Evolutionary conservation across 1,139 yeast species (phyloP).

Genomic region (Hansenula lynferdii): DNA sequence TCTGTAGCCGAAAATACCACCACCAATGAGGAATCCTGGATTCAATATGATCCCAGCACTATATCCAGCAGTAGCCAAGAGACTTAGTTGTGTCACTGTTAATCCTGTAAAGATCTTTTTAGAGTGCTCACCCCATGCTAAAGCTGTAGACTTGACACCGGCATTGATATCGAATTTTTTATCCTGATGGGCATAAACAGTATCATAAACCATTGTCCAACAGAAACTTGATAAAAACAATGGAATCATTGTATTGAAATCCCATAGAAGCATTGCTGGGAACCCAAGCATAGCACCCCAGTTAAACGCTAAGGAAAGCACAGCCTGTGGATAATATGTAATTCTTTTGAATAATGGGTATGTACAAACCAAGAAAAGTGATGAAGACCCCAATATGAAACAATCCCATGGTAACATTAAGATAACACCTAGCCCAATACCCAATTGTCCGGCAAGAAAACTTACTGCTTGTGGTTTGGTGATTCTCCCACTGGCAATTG

Average conservation of each 20-base stretch:
- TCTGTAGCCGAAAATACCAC: constrained; percentile 64
- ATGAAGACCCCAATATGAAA: constrained; percentile 75
- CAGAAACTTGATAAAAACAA: constrained; percentile 71
- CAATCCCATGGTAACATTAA: constrained; percentile 75
- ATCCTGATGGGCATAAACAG: constrained; percentile 97
- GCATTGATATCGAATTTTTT: constrained; percentile 81
- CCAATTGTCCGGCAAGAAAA: constrained; percentile 68
- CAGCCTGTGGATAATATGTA: constrained; percentile 91
- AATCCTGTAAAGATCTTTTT: constrained; percentile 63
- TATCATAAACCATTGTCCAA: constrained; percentile 96
- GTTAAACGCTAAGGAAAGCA: constrained; percentile 76
- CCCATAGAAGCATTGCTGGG: constrained; percentile 91
- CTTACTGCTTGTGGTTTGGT: constrained; percentile 64
- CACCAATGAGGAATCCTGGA: constrained; percentile 71
- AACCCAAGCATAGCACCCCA: constrained; percentile 96
- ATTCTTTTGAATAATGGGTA: constrained; percentile 93
- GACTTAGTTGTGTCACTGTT: constrained; percentile 61
- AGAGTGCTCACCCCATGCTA: constrained; percentile 83
- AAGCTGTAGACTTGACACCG: constrained; percentile 92
- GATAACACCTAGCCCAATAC: constrained; percentile 71
- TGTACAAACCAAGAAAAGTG: constrained; percentile 74
- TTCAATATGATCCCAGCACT: constrained; percentile 67
- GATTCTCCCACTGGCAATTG: constrained; percentile 86
- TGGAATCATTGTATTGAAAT: constrained; percentile 70
- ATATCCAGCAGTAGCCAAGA: constrained; percentile 69